Percentiles rank a stretch among this genome's conserved stretches.
These are phyloP conservation scores for Coemansia sp. DNA, from an alignment of 192 early-diverging fungal species.

Conservation along the genomic window DNA sequence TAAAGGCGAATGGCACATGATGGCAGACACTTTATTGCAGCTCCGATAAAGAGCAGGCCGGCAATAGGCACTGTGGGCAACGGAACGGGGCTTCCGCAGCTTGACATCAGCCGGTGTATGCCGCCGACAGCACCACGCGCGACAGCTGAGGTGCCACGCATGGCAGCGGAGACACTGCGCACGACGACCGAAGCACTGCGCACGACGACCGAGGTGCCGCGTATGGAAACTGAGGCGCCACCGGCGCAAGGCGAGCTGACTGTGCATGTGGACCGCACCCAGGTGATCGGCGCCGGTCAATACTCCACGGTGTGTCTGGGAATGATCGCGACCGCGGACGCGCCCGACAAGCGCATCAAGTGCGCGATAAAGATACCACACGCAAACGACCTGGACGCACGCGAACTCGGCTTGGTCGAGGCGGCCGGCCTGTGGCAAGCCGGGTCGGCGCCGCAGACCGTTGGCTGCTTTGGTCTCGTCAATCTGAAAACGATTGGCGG, in stretches of 20 bases:
- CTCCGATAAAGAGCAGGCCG: constrained; percentile 21
- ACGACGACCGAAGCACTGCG: background rate
- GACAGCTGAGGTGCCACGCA: constrained; percentile 15
- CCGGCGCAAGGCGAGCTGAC: constrained; percentile 1
- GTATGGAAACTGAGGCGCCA: background rate
- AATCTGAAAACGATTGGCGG: constrained; percentile 18
- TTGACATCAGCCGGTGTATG: constrained; percentile 43
- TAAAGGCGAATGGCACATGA: constrained; percentile 32
- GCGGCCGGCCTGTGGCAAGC: constrained; percentile 45
- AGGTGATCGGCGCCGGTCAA: constrained; percentile 42
- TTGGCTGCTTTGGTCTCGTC: constrained; percentile 42
- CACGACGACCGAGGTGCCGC: background rate
- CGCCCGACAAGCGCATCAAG: background rate
- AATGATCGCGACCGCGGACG: constrained; percentile 1
- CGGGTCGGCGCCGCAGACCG: constrained; percentile 20
- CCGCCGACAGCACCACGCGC: constrained; percentile 27
- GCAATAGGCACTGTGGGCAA: background rate
- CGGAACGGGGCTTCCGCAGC: constrained; percentile 24
- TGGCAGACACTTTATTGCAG: constrained; percentile 18
- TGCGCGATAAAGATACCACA: constrained; percentile 51
- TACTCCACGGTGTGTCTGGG: constrained; percentile 49
- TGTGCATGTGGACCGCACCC: constrained; percentile 26
- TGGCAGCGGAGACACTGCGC: constrained; percentile 9
- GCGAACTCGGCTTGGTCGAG: constrained; percentile 46
- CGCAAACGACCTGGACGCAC: constrained; percentile 40